A percentile compares a stretch with the other conserved stretches of the same genome.
Conservation (phyloP, 2,329 filamentous ascomycete genomes). For the Didymella arachidicola region DNA sequence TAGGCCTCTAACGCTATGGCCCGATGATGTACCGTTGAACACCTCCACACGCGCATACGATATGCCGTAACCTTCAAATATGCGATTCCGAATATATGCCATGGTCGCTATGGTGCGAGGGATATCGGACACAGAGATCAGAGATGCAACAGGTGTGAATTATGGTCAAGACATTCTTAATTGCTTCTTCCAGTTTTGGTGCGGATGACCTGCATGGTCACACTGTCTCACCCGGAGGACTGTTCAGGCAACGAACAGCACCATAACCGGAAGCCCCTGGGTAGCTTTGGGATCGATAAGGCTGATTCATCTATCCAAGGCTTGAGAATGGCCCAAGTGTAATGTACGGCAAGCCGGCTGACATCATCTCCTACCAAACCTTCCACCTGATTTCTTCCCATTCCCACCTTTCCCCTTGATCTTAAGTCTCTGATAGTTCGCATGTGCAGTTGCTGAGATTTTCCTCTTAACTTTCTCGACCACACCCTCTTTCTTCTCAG, state of each 20-base stretch:
- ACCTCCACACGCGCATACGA: slow-evolving; percentile 21
- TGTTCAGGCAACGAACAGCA: slow-evolving; percentile 16
- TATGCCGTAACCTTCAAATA: slow-evolving; percentile 45
- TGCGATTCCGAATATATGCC: slow-evolving; percentile 47
- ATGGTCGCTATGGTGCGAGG: slow-evolving; percentile 26
- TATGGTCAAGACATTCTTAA: slow-evolving; percentile 7
- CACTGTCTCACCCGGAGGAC: slow-evolving; percentile 35
- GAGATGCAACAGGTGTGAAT: slow-evolving; percentile 3
- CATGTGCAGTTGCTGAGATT: slow-evolving; percentile 56
- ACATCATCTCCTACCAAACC: slow-evolving; percentile 48
- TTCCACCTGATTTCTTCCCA: slow-evolving; percentile 44
- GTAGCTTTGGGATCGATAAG: not conserved
- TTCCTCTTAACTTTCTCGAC: slow-evolving; percentile 54
- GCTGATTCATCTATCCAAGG: slow-evolving; percentile 1
- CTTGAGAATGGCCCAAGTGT: not conserved
- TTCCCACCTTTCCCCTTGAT: slow-evolving; percentile 59
- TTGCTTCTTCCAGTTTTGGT: slow-evolving; percentile 17
- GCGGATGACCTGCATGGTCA: slow-evolving; percentile 44
- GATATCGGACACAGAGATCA: slow-evolving; percentile 1
- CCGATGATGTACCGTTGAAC: slow-evolving; percentile 19
- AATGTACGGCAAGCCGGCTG: not conserved
- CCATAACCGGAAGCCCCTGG: not conserved
- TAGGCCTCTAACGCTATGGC: slow-evolving; percentile 19
- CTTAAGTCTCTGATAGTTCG: slow-evolving; percentile 59
- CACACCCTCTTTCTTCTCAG: slow-evolving; percentile 33